These are phyloP conservation scores for Chiua virens DNA, from an alignment of 768 basidiomycete genomes.

Conservation along the genomic window DNA sequence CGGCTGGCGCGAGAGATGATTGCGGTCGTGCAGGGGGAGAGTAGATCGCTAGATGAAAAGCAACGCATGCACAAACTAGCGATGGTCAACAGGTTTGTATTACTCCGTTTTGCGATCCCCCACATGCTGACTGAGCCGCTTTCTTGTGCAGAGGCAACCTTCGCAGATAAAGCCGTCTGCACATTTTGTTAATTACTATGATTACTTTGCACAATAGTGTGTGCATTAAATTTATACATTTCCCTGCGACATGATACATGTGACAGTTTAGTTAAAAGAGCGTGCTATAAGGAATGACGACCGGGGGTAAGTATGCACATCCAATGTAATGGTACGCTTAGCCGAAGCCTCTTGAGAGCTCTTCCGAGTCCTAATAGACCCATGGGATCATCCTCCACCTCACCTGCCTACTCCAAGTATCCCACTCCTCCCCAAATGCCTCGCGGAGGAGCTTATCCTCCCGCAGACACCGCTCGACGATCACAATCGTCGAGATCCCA, in stretches of 20 bases:
- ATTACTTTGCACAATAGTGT: too few relatives aligned
- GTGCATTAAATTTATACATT: not conserved
- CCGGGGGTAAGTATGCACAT: too few relatives aligned
- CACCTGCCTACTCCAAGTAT: conserved; percentile 7
- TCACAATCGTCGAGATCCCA: not conserved
- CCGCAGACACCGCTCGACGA: conserved; percentile 6
- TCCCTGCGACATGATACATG: not conserved
- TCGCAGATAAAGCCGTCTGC: conserved; percentile 15
- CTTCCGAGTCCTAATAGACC: conserved; percentile 5
- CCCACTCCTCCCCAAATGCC: conserved; percentile 14
- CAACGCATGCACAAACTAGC: conserved; percentile 63
- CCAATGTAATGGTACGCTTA: too few relatives aligned
- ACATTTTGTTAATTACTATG: too few relatives aligned
- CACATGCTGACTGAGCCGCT: not conserved
- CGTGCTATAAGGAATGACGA: too few relatives aligned
- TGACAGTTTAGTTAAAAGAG: too few relatives aligned
- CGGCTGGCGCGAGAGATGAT: conserved; percentile 81
- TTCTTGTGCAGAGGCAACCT: conserved; percentile 27
- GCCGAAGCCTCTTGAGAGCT: too few relatives aligned
- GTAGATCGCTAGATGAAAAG: conserved; percentile 60
- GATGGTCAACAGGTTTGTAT: conserved; percentile 72
- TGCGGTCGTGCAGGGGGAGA: conserved; percentile 62
- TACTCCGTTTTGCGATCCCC: not conserved
- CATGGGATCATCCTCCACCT: conserved; percentile 11
- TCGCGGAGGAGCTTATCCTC: conserved; percentile 4